phyloP scores from a whole-genome alignment of 1,284 basidiomycete genomes.

The Chondrostereum purpureum region DNA sequence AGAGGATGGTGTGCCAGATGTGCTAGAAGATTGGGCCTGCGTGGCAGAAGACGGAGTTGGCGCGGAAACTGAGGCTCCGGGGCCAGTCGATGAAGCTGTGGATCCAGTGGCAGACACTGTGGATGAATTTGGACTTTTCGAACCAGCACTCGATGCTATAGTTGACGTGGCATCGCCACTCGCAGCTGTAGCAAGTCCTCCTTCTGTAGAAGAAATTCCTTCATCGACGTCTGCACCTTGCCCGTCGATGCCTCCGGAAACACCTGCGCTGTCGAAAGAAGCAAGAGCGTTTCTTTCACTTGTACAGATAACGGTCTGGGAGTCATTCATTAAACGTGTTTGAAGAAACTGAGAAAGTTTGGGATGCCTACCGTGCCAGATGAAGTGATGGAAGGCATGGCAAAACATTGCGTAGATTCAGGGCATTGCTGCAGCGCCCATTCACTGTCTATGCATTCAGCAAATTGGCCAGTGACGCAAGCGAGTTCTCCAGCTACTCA shows the following conservation, averaged over 20 bases:
- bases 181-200: not conserved
- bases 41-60: too few species aligned
- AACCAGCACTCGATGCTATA: not conserved
- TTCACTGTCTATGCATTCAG: conserved; percentile 32
- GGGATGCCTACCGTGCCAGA: not conserved
- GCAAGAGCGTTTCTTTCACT: not conserved
- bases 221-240: not conserved
- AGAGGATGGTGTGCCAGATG: too few species aligned
- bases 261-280: not conserved
- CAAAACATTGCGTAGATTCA: conserved; percentile 36
- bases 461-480: conserved; percentile 33
- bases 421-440: conserved; percentile 35
- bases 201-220: too few species aligned
- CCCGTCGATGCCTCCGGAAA: not conserved
- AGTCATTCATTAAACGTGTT: too few species aligned
- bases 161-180: not conserved
- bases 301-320: not conserved
- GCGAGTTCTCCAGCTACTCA: conserved; percentile 37
- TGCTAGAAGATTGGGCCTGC: too few species aligned
- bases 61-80: not conserved
- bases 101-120: too few species aligned
- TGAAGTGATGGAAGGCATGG: conserved; percentile 35
- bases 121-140: too few species aligned
- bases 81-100: not conserved
- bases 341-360: too few species aligned